Evolutionary conservation across 2,329 filamentous ascomycete species (phyloP).

Genomic region (Orbilia javanica): DNA sequence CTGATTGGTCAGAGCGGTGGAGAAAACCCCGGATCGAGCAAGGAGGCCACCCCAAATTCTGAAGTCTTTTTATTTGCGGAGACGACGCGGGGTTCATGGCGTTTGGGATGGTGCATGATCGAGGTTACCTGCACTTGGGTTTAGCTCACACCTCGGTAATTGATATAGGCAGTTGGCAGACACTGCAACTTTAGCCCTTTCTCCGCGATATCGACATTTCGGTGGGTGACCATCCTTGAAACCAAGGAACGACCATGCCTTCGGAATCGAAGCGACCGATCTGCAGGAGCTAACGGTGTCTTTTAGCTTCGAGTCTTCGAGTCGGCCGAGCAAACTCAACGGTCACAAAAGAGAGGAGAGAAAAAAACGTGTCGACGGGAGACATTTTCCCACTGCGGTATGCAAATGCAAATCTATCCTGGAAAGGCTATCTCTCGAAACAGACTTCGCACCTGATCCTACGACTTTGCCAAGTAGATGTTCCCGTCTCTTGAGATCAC

Average conservation of each 20-base stretch:
- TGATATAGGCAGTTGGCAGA: conserved; percentile 51
- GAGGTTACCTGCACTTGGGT: conserved; percentile 1
- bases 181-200: conserved; percentile 37
- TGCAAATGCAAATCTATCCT: not conserved
- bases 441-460: conserved; percentile 35
- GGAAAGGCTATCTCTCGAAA: not conserved
- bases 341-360: not conserved
- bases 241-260: conserved; percentile 43
- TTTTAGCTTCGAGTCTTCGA: conserved; percentile 7
- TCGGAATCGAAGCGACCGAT: conserved; percentile 57
- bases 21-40: conserved; percentile 43
- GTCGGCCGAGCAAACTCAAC: conserved; percentile 22
- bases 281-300: conserved; percentile 42
- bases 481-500: conserved; percentile 18
- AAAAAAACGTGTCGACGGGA: conserved; percentile 30
- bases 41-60: conserved; percentile 39
- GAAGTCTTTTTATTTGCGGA: conserved; percentile 48
- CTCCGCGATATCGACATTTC: conserved; percentile 19
- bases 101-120: conserved; percentile 30
- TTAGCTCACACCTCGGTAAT: conserved; percentile 53
- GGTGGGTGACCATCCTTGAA: conserved; percentile 25
- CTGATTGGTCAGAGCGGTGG: conserved; percentile 37
- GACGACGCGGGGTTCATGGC: conserved; percentile 55
- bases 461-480: not conserved
- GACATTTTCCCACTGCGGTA: not conserved